These are phyloP conservation scores for Kwoniella shandongensis DNA, from an alignment of 768 basidiomycete species.

Conservation along the genomic window DNA sequence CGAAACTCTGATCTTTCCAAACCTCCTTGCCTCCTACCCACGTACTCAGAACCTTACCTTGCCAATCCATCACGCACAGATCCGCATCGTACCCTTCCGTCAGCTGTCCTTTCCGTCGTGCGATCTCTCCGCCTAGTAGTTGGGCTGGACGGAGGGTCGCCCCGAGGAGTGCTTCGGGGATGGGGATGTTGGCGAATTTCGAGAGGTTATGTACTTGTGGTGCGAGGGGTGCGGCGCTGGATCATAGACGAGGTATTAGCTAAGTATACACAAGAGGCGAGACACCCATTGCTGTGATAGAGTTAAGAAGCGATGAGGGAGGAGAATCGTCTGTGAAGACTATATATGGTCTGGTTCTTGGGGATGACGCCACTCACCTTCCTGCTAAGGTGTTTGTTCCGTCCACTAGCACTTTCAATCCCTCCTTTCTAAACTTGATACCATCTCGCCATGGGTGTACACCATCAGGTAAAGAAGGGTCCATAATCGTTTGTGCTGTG, in stretches of 20 bases:
- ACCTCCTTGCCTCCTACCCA: conserved; percentile 69
- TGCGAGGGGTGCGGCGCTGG: conserved; percentile 75
- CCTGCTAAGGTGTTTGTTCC: conserved; percentile 78
- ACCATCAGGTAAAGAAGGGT: conserved; percentile 79
- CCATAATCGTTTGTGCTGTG: conserved; percentile 66
- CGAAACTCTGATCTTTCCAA: conserved; percentile 44
- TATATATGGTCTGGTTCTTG: no score
- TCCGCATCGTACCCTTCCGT: conserved; percentile 84
- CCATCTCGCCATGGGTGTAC: conserved; percentile 86
- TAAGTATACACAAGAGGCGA: background rate
- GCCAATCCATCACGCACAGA: conserved; percentile 67
- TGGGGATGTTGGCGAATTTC: conserved; percentile 75
- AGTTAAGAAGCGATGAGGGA: no score
- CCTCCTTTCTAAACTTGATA: conserved; percentile 71
- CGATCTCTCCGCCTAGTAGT: conserved; percentile 75
- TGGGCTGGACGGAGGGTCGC: conserved; percentile 82
- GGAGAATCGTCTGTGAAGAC: no score
- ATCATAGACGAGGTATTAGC: conserved; percentile 20
- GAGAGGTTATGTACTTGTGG: conserved; percentile 83
- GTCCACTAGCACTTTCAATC: conserved; percentile 77
- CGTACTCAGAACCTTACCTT: conserved; percentile 27
- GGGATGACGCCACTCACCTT: conserved; percentile 47
- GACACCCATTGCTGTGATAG: no score
- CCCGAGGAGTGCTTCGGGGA: conserved; percentile 80
- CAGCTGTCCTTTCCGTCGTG: conserved; percentile 68